Evolutionary conservation across 495 filamentous ascomycete species (phyloP), one percentile per base, ranked within the genome.

Genomic region (Hypoxylon intermedium): DNA sequence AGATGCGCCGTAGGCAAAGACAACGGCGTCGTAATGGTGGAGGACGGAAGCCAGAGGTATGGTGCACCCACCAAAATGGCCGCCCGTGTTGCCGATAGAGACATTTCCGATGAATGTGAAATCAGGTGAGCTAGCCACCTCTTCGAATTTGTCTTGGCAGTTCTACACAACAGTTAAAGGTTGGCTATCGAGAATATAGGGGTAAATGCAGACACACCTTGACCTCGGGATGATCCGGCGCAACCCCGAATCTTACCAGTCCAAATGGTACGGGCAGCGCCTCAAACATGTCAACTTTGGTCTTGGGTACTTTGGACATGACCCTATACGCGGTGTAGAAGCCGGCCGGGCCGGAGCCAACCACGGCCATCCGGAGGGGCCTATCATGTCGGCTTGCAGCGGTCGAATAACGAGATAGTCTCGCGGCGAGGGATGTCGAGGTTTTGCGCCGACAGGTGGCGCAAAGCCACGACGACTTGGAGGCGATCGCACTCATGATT

Each of bases 211-310:
- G 21, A 52, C 75, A 49, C 80, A 94, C 93, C 85, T 98, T 98
- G 36, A 98, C 94, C 77, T 98, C 93, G 11, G 94, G 93, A 73
- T 98, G 94, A 70, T 98, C 94, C 6, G 94, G 94, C 9, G 94
- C 95, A 44, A 98, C 94, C 11, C 94, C 94, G 69, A 92, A 97
- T 45, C 94, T 80, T 12, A 93, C 91, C 44, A 98, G 80, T 1
- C 94, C 94, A 71, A 90, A 98, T 5, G 94, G 94, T 6, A 93
- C 92, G 0, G 94, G 95, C 6, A 97, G 75, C 18, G 89, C 85
- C 74, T 98, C 94, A 72, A 96, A 98, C 95, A 98, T 98, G 71
- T 96, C 93, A 2, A 98, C 85, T 36, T 87, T 77, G 6, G 89
- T 85, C 72, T 87, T 75, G 11, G 83, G 76, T 11, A 92, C 79